Evolutionary conservation across 768 basidiomycete genomes (phyloP).

Genomic region (Boletus subcaerulescens): DNA sequence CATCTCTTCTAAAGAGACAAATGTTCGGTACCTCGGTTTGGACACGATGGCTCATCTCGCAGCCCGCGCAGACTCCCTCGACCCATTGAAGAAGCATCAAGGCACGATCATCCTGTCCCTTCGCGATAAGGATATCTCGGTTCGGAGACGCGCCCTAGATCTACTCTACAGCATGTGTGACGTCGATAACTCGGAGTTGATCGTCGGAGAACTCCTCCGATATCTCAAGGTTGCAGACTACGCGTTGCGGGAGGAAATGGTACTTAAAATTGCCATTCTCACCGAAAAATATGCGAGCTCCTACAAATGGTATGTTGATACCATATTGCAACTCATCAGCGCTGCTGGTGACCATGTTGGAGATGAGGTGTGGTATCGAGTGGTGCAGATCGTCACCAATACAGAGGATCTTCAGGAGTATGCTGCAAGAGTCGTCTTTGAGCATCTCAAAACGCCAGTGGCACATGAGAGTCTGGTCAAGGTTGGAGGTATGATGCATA

Average conservation of each 20-base stretch:
- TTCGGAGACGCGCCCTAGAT: constrained; percentile 90
- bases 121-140: constrained; percentile 96
- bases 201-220: constrained; percentile 91
- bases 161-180: constrained; percentile 99
- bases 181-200: constrained; percentile 90
- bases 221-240: constrained; percentile 98
- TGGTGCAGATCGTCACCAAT: constrained; percentile 97
- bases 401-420: constrained; percentile 97
- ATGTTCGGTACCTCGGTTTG: constrained; percentile 94
- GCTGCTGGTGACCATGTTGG: constrained; percentile 98
- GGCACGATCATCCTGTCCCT: constrained; percentile 92
- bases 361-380: constrained; percentile 99
- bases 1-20: constrained; percentile 97
- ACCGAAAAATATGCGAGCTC: constrained; percentile 99
- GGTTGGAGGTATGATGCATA: constrained; percentile 70
- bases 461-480: constrained; percentile 94
- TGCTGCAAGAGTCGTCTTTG: constrained; percentile 88
- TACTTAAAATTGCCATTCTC: constrained; percentile 95
- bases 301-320: constrained; percentile 99
- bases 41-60: constrained; percentile 99
- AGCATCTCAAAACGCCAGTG: constrained; percentile 80
- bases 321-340: constrained; percentile 91
- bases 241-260: constrained; percentile 96
- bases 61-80: constrained; percentile 86
- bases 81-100: constrained; percentile 93